Percentiles rank a stretch among this genome's conserved stretches.
phyloP scores from a whole-genome alignment of 352 stramenopile genomes.

The Globisporangium nagaii region DNA sequence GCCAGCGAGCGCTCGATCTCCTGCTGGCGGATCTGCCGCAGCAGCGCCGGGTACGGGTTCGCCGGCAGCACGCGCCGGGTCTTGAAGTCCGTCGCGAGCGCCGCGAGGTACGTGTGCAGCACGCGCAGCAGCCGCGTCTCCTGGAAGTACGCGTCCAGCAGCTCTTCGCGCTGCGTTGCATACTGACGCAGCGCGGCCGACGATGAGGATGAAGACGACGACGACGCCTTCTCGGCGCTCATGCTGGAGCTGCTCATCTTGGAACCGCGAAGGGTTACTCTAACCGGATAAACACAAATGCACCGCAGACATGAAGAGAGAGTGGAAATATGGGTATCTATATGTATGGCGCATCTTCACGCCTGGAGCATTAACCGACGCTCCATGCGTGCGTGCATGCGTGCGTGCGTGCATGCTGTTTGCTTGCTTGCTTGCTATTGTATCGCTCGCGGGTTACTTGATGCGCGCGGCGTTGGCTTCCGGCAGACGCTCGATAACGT shows the following conservation, averaged over 20 bases:
- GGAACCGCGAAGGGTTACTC: too few species aligned
- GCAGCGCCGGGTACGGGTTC: slow-evolving; percentile 32
- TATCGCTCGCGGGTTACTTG: too few species aligned
- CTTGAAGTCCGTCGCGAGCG: slow-evolving; percentile 22
- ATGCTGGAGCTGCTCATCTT: background rate
- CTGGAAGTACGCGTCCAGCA: slow-evolving; percentile 40
- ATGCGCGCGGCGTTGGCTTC: slow-evolving; percentile 92
- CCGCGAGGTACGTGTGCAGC: slow-evolving; percentile 21
- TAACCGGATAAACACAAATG: too few species aligned
- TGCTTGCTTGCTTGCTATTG: too few species aligned
- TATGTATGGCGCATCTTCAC: too few species aligned
- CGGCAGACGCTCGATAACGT: slow-evolving; percentile 99
- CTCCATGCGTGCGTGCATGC: too few species aligned
- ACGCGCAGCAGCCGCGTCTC: slow-evolving; percentile 32
- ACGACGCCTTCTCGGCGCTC: background rate
- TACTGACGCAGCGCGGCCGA: slow-evolving; percentile 12
- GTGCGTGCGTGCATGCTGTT: too few species aligned
- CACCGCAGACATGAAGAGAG: too few species aligned
- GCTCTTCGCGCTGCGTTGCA: slow-evolving; percentile 18
- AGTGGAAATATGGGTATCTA: too few species aligned
- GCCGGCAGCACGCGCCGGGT: slow-evolving; percentile 21
- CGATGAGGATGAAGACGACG: background rate
- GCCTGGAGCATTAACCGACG: too few species aligned
- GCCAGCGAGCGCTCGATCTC: slow-evolving; percentile 17
- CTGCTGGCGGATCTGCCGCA: slow-evolving; percentile 23